phyloP scores from a whole-genome alignment of 1,284 basidiomycete species.

The Butyriboletus appendiculatus region DNA sequence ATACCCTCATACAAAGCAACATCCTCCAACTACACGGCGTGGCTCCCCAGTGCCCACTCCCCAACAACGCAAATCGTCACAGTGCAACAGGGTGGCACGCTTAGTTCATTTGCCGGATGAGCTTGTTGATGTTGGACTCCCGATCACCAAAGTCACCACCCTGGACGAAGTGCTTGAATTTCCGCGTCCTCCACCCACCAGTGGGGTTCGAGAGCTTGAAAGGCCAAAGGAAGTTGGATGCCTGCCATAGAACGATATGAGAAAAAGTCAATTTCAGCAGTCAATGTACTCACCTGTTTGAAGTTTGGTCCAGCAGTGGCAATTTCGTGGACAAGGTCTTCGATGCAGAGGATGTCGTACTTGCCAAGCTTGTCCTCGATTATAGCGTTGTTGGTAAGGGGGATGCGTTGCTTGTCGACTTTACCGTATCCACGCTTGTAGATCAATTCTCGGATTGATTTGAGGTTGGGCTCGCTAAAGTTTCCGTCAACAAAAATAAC shows the following conservation, averaged over 20 bases:
- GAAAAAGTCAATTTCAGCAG: not conserved
- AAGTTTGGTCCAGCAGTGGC: conserved; percentile 96
- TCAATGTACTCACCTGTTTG: conserved; percentile 73
- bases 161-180: conserved; percentile 95
- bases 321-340: conserved; percentile 99
- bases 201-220: conserved; percentile 99
- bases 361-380: conserved; percentile 94
- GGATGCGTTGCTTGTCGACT: conserved; percentile 96
- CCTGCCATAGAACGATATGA: conserved; percentile 42
- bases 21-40: conserved; percentile 23
- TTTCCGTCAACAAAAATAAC: conserved; percentile 6
- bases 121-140: conserved; percentile 95
- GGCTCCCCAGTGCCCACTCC: conserved; percentile 8
- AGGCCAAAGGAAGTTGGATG: conserved; percentile 96
- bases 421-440: conserved; percentile 99
- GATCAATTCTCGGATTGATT: conserved; percentile 95
- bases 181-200: conserved; percentile 95
- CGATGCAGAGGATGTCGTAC: conserved; percentile 95
- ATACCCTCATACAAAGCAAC: conserved; percentile 37
- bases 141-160: conserved; percentile 97
- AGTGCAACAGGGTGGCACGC: conserved; percentile 5
- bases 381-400: conserved; percentile 91
- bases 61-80: conserved; percentile 11
- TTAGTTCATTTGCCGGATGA: conserved; percentile 97
- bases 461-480: conserved; percentile 88